Evolutionary conservation across 192 early-diverging fungal genomes (phyloP).

Genomic region (Entomortierella parvispora): DNA sequence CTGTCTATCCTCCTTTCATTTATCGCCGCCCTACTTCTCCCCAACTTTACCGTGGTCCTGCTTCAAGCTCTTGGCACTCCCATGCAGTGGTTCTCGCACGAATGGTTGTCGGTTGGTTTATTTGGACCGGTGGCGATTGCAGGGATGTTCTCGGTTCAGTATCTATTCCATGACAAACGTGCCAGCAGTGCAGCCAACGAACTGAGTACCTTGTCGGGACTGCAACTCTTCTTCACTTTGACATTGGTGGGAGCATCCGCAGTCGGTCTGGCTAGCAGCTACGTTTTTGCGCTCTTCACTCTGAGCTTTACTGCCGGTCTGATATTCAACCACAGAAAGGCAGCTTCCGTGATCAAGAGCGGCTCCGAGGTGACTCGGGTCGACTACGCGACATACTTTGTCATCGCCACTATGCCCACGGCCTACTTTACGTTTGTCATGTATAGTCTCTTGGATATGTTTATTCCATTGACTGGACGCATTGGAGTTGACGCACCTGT

Average conservation of each 20-base stretch:
- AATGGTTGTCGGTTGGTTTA: constrained; percentile 62
- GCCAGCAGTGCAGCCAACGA: constrained; percentile 22
- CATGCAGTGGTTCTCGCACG: constrained; percentile 69
- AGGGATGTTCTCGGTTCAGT: constrained; percentile 55
- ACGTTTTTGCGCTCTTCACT: constrained; percentile 53
- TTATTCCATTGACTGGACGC: constrained; percentile 76
- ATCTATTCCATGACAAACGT: constrained; percentile 30
- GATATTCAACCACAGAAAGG: constrained; percentile 34
- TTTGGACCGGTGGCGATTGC: constrained; percentile 61
- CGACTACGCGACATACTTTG: constrained; percentile 49
- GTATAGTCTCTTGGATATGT: constrained; percentile 62
- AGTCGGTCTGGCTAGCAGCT: constrained; percentile 55
- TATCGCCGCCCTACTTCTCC: constrained; percentile 19
- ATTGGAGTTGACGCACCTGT: constrained; percentile 72
- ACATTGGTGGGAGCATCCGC: constrained; percentile 29
- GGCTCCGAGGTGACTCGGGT: constrained; percentile 4
- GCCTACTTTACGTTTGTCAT: constrained; percentile 50
- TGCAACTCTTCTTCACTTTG: constrained; percentile 21
- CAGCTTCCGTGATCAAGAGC: background rate
- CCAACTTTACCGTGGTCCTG: constrained; percentile 30
- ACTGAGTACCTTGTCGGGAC: constrained; percentile 12
- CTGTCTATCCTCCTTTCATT: constrained; percentile 35
- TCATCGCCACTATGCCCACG: constrained; percentile 25
- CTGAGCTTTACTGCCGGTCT: constrained; percentile 27
- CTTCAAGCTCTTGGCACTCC: constrained; percentile 33